A percentile compares a stretch with the other conserved stretches of the same genome.
Conservation (phyloP, 176 grass and related monocot genomes). For the Bolboschoenus planiculmis region DNA sequence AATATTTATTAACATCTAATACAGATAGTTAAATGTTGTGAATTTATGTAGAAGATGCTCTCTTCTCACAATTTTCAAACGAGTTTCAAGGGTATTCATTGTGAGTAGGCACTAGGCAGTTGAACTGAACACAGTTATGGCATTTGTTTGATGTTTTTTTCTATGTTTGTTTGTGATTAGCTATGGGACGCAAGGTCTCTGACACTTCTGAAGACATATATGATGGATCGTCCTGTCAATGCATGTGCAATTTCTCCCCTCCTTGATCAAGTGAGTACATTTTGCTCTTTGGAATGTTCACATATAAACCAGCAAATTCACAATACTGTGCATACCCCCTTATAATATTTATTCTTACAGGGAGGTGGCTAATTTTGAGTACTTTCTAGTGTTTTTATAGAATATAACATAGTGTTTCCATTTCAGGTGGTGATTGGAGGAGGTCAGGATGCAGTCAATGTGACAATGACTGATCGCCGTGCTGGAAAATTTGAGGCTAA, state of each 20-base stretch:
- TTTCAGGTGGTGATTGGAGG: slow-evolving; percentile 83
- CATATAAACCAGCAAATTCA: background rate
- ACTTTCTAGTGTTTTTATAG: background rate
- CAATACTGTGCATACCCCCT: background rate
- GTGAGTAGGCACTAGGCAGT: background rate
- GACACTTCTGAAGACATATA: slow-evolving; percentile 71
- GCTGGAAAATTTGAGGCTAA: slow-evolving; percentile 95
- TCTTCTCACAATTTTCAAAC: background rate
- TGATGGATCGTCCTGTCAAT: slow-evolving; percentile 81
- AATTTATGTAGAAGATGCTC: background rate
- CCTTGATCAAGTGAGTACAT: slow-evolving; percentile 61
- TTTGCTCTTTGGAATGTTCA: background rate
- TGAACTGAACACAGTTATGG: background rate
- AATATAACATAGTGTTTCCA: background rate
- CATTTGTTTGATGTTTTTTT: background rate
- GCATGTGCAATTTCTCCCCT: slow-evolving; percentile 85
- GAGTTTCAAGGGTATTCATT: background rate
- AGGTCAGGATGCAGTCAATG: slow-evolving; percentile 70
- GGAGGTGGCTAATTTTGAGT: background rate
- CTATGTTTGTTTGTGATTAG: slow-evolving; percentile 28
- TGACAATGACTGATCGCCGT: slow-evolving; percentile 67
- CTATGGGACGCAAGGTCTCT: slow-evolving; percentile 75
- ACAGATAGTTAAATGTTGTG: background rate
- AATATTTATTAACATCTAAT: background rate
- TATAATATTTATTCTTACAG: background rate